Conservation (phyloP, 202 grass and related monocot species). For the Zizania palustris region DNA sequence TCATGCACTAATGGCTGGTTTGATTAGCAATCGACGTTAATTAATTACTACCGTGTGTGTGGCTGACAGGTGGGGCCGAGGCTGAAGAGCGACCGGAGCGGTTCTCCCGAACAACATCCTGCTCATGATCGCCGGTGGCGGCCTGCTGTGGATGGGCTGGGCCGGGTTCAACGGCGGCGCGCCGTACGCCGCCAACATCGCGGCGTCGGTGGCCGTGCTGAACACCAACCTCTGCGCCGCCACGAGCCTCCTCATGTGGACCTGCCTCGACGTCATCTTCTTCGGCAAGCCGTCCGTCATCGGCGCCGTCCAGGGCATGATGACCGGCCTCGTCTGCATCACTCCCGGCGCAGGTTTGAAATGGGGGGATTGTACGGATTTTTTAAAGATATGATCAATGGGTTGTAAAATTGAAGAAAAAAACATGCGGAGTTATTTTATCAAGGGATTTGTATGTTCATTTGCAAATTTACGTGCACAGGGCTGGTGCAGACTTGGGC, state of each 20-base stretch:
- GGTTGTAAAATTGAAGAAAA: too few relatives aligned
- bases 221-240: conserved; percentile 83
- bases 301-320: conserved; percentile 86
- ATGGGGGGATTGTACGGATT: too few relatives aligned
- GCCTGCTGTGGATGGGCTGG: conserved; percentile 90
- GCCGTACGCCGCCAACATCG: conserved; percentile 60
- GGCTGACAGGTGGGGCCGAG: conserved; percentile 61
- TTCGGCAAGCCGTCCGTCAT: conserved; percentile 75
- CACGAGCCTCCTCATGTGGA: conserved; percentile 82
- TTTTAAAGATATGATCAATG: too few relatives aligned
- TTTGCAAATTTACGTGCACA: conserved; percentile 5
- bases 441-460: background rate
- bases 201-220: conserved; percentile 65
- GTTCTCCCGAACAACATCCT: conserved; percentile 83
- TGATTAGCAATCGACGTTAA: background rate
- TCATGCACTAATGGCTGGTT: background rate
- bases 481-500: conserved; percentile 75
- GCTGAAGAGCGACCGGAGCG: conserved; percentile 76
- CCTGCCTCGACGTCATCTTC: conserved; percentile 74
- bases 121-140: conserved; percentile 75
- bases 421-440: too few relatives aligned
- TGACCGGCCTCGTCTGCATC: conserved; percentile 86
- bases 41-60: too few relatives aligned
- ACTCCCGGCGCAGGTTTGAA: conserved; percentile 62
- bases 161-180: conserved; percentile 81